These are phyloP conservation scores for Syzygium malaccense DNA, from an alignment of 441 rosid species.

Conservation along the genomic window DNA sequence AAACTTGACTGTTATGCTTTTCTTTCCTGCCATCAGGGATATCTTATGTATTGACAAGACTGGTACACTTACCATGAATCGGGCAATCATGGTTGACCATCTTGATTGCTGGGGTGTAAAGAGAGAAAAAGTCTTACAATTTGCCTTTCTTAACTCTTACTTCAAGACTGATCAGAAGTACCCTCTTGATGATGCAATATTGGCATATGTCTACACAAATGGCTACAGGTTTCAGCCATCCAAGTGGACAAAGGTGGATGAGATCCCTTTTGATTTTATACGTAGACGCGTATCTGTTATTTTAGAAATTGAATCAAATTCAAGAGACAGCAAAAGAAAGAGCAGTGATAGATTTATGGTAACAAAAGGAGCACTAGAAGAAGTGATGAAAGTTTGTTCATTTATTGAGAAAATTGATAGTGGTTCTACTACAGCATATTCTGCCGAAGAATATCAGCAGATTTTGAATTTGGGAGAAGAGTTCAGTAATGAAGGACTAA, in stretches of 20 bases:
- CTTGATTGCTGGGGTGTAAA: constrained; percentile 45
- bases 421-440: constrained; percentile 16
- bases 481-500: constrained; percentile 49
- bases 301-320: constrained; percentile 30
- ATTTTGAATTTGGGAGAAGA: constrained; percentile 43
- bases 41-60: constrained; percentile 68
- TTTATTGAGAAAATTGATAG: constrained; percentile 30
- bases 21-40: constrained; percentile 34
- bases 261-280: constrained; percentile 64
- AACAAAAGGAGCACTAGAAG: constrained; percentile 72
- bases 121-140: constrained; percentile 45
- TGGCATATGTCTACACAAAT: constrained; percentile 61
- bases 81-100: constrained; percentile 47
- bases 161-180: constrained; percentile 76
- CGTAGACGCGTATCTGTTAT: constrained; percentile 52
- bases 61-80: constrained; percentile 72
- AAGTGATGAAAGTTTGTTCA: constrained; percentile 55
- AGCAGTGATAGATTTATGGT: constrained; percentile 25
- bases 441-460: constrained; percentile 33
- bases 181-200: constrained; percentile 71
- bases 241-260: constrained; percentile 49
- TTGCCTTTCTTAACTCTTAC: constrained; percentile 65
- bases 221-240: constrained; percentile 64
- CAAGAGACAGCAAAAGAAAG: constrained; percentile 12
- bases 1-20: neutral